Evolutionary conservation across 2,329 filamentous ascomycete species (phyloP), one percentile per base, ranked within the genome.

Genomic region (Stromatinia cepivora): DNA sequence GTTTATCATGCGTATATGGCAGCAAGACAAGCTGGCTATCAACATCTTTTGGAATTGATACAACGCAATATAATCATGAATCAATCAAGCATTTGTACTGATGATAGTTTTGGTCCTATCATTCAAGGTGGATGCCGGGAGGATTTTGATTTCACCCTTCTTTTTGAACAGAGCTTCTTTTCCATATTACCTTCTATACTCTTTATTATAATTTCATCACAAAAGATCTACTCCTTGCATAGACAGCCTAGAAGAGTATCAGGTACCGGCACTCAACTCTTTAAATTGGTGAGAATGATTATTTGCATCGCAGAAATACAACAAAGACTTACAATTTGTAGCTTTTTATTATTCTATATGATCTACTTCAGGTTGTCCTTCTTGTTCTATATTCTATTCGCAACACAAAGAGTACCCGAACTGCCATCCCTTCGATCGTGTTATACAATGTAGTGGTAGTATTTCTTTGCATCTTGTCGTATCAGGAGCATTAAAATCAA

Each of bases 141-240:
- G n/a, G 25, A 45, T 6, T 74, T 75, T 28, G 73, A 75, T 66
- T 75, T 75, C 61, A 74, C 73, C 42, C 63, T 75, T 17, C 34
- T 73, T 1, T 75, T 75, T 62, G 73, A 75, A 54, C 72, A 75
- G 53, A 71, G 70, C 5, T 71, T 75, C 31, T 59, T 75, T 25
- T 72, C 71, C 15, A 75, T 75, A 15, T 22, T 69, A 15, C 73
- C 73, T 15, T 72, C 72, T 11, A 34, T 62, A 28, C n/a, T 74
- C 13, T 69, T 75, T 34, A 46, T 73, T 52, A 62, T 72, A 31
- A 20, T 62, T 48, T 50, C 58, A 11, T 62, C 39, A 17, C 58
- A 48, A 48, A 48, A 22, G 42, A 62, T 62, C n/a, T 48, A 62
- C 17, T 62, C 42, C 25, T n/a, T 62, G 15, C 17, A n/a, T 22